phyloP scores from a whole-genome alignment of 306 rosid genomes.

The Myrica gale region DNA sequence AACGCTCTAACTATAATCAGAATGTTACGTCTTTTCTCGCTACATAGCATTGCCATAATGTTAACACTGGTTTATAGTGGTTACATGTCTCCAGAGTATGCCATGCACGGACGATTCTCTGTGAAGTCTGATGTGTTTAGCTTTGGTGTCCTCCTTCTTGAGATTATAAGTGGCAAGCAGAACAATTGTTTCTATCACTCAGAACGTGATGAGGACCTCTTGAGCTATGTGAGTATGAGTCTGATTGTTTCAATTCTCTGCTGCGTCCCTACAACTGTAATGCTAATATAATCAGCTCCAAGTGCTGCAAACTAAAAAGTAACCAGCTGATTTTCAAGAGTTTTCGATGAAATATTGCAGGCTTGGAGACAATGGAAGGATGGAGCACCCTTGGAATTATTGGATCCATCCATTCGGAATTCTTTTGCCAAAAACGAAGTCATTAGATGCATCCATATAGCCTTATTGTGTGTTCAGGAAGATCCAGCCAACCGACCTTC shows the following conservation, averaged over 20 bases:
- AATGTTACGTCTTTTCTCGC: background rate
- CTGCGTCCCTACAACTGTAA: background rate
- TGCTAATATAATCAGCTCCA: background rate
- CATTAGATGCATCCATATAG: conserved; percentile 28
- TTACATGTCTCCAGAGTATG: conserved; percentile 59
- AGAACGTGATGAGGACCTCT: conserved; percentile 1
- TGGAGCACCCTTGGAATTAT: conserved; percentile 23
- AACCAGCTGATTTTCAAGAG: background rate
- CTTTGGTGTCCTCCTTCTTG: conserved; percentile 47
- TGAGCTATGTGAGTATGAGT: conserved; percentile 5
- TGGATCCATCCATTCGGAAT: conserved; percentile 18
- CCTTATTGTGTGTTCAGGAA: conserved; percentile 34
- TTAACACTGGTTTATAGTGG: conserved; percentile 33
- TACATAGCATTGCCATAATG: background rate
- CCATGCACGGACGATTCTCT: conserved; percentile 38
- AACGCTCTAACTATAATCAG: background rate
- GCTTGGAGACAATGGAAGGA: conserved; percentile 56
- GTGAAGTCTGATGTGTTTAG: conserved; percentile 47
- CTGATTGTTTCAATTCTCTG: background rate
- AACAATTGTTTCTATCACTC: conserved; percentile 10
- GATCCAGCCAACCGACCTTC: conserved; percentile 27
- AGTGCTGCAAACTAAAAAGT: background rate
- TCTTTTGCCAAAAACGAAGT: background rate
- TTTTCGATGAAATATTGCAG: conserved; percentile 18
- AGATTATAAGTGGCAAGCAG: conserved; percentile 41